These are phyloP conservation scores for Colletotrichum godetiae DNA, from an alignment of 2,329 filamentous ascomycete genomes.

Conservation along the genomic window DNA sequence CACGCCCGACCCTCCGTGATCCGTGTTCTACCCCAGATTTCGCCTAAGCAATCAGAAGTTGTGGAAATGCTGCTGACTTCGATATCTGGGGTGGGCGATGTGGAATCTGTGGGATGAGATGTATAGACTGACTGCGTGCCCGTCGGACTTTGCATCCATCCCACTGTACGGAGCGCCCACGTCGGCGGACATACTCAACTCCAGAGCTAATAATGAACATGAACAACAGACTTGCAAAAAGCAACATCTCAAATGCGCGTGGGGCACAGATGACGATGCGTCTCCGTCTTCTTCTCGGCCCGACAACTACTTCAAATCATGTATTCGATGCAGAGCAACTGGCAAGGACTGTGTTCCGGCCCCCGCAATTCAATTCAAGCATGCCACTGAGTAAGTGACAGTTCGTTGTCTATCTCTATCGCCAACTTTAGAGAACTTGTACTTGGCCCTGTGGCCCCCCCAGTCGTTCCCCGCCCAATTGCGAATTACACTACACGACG, in stretches of 20 bases:
- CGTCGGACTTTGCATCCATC: neutral
- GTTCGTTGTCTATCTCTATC: neutral
- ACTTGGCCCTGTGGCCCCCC: neutral
- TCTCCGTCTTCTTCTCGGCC: constrained; percentile 12
- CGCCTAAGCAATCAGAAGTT: neutral
- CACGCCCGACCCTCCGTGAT: neutral
- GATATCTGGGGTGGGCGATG: constrained; percentile 2
- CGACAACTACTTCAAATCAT: neutral
- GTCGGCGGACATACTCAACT: neutral
- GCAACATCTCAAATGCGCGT: constrained; percentile 27
- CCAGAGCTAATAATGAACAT: neutral
- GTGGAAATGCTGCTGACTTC: neutral
- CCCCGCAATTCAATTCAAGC: constrained; percentile 19
- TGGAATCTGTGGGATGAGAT: neutral
- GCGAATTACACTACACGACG: neutral
- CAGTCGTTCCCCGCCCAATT: neutral
- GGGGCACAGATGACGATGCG: constrained; percentile 20
- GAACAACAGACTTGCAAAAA: constrained; percentile 14
- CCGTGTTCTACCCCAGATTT: constrained; percentile 8
- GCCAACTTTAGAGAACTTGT: neutral
- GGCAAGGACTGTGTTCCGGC: constrained; percentile 14
- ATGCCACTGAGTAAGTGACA: constrained; percentile 15
- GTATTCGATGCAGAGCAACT: constrained; percentile 26
- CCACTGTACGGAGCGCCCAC: neutral
- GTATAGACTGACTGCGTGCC: neutral